Conservation (phyloP, 1,284 basidiomycete species). For the Athelia psychrophila region DNA sequence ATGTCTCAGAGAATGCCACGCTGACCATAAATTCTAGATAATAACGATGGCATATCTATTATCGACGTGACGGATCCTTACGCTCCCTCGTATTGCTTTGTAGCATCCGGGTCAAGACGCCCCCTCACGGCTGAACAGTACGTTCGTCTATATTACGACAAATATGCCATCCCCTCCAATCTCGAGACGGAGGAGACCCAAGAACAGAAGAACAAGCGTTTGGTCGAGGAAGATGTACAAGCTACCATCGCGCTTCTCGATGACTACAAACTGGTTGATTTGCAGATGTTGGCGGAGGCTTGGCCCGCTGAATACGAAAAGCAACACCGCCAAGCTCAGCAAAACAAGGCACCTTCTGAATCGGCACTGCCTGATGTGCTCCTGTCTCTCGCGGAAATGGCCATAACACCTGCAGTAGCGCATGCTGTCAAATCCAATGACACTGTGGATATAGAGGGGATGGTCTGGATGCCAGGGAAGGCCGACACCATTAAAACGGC, state of each 20-base stretch:
- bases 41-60: conserved; percentile 39
- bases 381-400: conserved; percentile 25
- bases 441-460: conserved; percentile 17
- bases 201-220: conserved; percentile 1
- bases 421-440: conserved; percentile 21
- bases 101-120: conserved; percentile 4
- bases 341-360: background rate
- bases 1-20: background rate
- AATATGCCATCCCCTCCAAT: conserved; percentile 5
- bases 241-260: conserved; percentile 12
- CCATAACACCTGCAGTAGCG: conserved; percentile 21
- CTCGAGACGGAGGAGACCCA: conserved; percentile 1
- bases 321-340: background rate
- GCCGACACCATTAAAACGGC: conserved; percentile 11
- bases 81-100: conserved; percentile 32
- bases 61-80: conserved; percentile 37
- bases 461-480: conserved; percentile 25
- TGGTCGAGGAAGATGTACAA: conserved; percentile 11
- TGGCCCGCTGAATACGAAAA: conserved; percentile 23
- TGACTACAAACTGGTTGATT: conserved; percentile 13
- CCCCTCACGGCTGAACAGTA: conserved; percentile 29
- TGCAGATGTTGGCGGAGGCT: conserved; percentile 21
- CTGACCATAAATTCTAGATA: conserved; percentile 23
- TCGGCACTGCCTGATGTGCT: conserved; percentile 4
- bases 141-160: conserved; percentile 22